Evolutionary conservation across 257 asterid genomes (phyloP).

Genomic region (Avicennia marina): DNA sequence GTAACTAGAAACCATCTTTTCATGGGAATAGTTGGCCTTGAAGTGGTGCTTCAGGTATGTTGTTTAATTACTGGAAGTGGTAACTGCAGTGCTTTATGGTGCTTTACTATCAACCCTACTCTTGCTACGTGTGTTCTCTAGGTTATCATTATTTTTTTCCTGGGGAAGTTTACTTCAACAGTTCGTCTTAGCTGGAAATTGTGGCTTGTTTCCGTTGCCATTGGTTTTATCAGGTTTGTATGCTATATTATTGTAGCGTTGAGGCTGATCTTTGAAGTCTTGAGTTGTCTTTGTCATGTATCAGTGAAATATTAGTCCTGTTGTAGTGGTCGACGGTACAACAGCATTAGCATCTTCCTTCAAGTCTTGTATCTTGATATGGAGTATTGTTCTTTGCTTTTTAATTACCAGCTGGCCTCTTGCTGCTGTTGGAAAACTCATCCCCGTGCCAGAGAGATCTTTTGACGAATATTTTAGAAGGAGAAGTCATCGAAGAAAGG

Average conservation of each 20-base stretch:
- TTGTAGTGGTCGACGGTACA: no score
- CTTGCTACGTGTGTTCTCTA: background rate
- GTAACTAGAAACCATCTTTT: slow-evolving; percentile 77
- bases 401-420: slow-evolving; percentile 51
- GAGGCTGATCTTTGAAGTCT: no score
- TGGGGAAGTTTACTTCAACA: slow-evolving; percentile 69
- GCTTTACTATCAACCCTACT: background rate
- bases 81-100: slow-evolving; percentile 1
- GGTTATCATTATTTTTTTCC: slow-evolving; percentile 56
- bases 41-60: slow-evolving; percentile 79
- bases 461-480: slow-evolving; percentile 33
- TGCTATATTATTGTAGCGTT: background rate
- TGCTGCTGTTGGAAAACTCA: slow-evolving; percentile 50
- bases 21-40: slow-evolving; percentile 59
- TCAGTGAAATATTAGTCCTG: no score
- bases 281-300: no score
- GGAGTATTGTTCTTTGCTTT: background rate
- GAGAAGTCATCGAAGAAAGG: slow-evolving; percentile 18
- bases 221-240: slow-evolving; percentile 65
- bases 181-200: slow-evolving; percentile 82
- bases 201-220: slow-evolving; percentile 84
- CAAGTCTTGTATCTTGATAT: slow-evolving; percentile 1
- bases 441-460: slow-evolving; percentile 50
- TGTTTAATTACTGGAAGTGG: slow-evolving; percentile 5
- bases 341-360: slow-evolving; percentile 14